A percentile compares a stretch with the other conserved stretches of the same genome.
These are phyloP conservation scores for Peltaster fructicola DNA, from an alignment of 2,329 filamentous ascomycete species.

Conservation along the genomic window DNA sequence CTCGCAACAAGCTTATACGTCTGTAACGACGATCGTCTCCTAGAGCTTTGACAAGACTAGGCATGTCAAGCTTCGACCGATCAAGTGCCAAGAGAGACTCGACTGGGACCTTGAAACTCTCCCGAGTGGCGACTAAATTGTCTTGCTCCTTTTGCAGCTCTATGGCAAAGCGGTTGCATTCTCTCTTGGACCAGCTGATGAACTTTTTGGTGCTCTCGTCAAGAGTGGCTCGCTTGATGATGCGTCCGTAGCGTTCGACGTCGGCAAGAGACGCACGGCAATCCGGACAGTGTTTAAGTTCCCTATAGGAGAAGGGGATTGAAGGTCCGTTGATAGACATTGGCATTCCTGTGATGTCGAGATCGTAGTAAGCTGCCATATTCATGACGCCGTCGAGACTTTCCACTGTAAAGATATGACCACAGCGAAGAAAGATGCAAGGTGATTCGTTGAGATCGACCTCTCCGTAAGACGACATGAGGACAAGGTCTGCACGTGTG, in stretches of 20 bases:
- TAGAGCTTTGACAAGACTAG: no score
- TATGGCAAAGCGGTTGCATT: no score
- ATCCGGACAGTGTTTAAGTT: slow-evolving; percentile 36
- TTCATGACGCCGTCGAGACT: slow-evolving; percentile 45
- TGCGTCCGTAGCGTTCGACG: slow-evolving; percentile 43
- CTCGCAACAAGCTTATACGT: no score
- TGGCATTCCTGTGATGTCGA: slow-evolving; percentile 17
- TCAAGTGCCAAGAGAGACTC: no score
- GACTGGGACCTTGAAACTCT: no score
- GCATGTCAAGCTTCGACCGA: no score
- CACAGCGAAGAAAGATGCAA: slow-evolving; percentile 44
- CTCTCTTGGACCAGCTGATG: no score
- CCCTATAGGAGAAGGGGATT: slow-evolving; percentile 30
- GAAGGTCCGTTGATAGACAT: slow-evolving; percentile 20
- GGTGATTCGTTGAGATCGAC: slow-evolving; percentile 42
- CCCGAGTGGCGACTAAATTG: slow-evolving; percentile 3
- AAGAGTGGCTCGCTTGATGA: slow-evolving; percentile 41
- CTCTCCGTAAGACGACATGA: slow-evolving; percentile 36
- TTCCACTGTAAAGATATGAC: slow-evolving; percentile 42
- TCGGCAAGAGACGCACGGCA: slow-evolving; percentile 43
- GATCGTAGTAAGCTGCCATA: slow-evolving; percentile 33
- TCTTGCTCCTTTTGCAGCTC: no score
- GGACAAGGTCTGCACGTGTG: slow-evolving; percentile 38
- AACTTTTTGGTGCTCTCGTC: slow-evolving; percentile 50
- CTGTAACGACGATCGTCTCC: no score